Conservation (phyloP, 2,329 filamentous ascomycete genomes). For the Cladosporium sp. region DNA sequence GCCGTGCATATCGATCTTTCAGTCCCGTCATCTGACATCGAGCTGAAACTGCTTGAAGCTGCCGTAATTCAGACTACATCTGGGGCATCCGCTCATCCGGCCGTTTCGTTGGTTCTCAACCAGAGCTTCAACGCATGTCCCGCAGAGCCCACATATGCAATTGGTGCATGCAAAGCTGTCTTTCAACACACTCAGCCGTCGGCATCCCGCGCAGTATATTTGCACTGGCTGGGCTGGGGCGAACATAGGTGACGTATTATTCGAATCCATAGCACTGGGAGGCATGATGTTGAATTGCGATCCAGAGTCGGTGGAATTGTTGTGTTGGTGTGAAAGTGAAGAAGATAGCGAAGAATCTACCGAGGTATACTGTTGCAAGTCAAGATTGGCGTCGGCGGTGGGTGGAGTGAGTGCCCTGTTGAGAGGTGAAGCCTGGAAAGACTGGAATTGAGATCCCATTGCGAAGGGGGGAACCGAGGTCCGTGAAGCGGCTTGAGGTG, state of each 20-base stretch:
- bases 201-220: slow-evolving; percentile 89
- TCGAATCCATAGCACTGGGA: slow-evolving; percentile 42
- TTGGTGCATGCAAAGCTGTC: slow-evolving; percentile 93
- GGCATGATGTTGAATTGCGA: slow-evolving; percentile 58
- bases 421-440: slow-evolving; percentile 84
- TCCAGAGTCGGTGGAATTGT: slow-evolving; percentile 59
- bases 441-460: slow-evolving; percentile 49
- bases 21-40: slow-evolving; percentile 71
- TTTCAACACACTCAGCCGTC: slow-evolving; percentile 68
- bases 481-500: slow-evolving; percentile 49
- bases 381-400: slow-evolving; percentile 38
- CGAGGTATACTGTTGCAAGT: slow-evolving; percentile 73
- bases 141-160: slow-evolving; percentile 90
- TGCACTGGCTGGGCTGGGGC: slow-evolving; percentile 52
- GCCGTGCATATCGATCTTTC: background rate
- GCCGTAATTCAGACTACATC: slow-evolving; percentile 57
- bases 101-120: slow-evolving; percentile 69
- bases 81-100: slow-evolving; percentile 67
- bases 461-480: slow-evolving; percentile 58
- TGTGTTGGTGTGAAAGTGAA: slow-evolving; percentile 26
- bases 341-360: slow-evolving; percentile 64
- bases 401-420: slow-evolving; percentile 89
- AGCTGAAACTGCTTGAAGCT: slow-evolving; percentile 83
- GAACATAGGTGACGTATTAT: slow-evolving; percentile 45
- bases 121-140: slow-evolving; percentile 78